A percentile compares a stretch with the other conserved stretches of the same genome.
Evolutionary conservation across 2,329 filamentous ascomycete genomes (phyloP).

Genomic region (Orbilia javanica): DNA sequence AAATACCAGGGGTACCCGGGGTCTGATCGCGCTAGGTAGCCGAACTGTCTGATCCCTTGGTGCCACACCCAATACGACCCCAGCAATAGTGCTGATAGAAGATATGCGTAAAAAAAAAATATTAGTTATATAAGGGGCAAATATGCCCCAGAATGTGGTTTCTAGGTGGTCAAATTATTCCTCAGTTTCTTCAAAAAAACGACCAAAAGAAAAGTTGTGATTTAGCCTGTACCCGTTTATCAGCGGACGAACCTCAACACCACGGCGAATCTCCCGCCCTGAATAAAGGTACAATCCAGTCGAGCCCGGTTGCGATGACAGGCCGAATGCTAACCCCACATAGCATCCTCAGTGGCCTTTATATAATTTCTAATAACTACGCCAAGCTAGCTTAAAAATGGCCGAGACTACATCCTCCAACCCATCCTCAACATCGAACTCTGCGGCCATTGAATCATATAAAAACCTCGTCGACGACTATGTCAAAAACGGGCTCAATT

Average conservation of each 20-base stretch:
- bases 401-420: neutral
- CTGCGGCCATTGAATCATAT: conserved; percentile 17
- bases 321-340: too few species aligned
- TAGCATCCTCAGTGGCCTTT: too few species aligned
- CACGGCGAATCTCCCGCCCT: too few species aligned
- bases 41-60: conserved; percentile 20
- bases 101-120: neutral
- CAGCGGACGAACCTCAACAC: too few species aligned
- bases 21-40: conserved; percentile 19
- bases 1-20: conserved; percentile 12
- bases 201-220: too few species aligned
- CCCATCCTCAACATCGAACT: neutral
- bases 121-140: conserved; percentile 11
- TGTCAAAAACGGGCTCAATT: conserved; percentile 30
- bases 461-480: conserved; percentile 36
- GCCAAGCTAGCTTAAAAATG: too few species aligned
- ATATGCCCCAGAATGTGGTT: neutral
- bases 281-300: too few species aligned
- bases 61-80: neutral
- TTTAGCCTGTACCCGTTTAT: too few species aligned
- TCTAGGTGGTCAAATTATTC: too few species aligned
- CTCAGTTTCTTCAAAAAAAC: too few species aligned
- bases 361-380: neutral
- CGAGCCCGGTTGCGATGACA: too few species aligned
- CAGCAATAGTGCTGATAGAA: neutral